Evolutionary conservation across 805 yeast species (phyloP).

Genomic region (Kodamaea kakaduensis): DNA sequence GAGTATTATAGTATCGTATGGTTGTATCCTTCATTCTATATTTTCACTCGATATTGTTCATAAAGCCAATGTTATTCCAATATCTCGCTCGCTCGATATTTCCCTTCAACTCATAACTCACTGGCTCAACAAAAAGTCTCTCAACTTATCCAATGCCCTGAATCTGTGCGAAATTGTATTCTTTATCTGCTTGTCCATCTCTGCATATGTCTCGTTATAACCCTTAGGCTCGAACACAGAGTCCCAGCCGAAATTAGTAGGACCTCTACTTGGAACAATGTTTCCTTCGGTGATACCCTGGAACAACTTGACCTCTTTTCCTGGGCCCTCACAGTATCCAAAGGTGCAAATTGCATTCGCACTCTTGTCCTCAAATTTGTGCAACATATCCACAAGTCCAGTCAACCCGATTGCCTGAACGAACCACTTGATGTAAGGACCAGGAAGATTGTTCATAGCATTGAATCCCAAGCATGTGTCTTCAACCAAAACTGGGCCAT

Average conservation of each 20-base stretch:
- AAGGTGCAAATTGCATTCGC: constrained; percentile 91
- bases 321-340: constrained; percentile 86
- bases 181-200: constrained; percentile 73
- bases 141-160: constrained; percentile 73
- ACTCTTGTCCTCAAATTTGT: constrained; percentile 74
- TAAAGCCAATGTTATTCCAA: no score
- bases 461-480: constrained; percentile 87
- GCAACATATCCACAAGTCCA: constrained; percentile 73
- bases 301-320: constrained; percentile 64
- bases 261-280: constrained; percentile 78
- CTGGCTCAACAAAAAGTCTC: constrained; percentile 42
- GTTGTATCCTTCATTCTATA: no score
- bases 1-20: no score
- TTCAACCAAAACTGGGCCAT: constrained; percentile 88
- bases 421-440: constrained; percentile 95
- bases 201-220: constrained; percentile 69
- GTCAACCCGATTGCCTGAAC: constrained; percentile 67
- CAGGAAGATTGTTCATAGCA: constrained; percentile 81
- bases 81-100: no score
- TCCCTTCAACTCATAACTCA: no score
- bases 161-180: constrained; percentile 85
- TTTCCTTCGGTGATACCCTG: constrained; percentile 81
- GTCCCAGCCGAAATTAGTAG: constrained; percentile 90
- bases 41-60: no score
- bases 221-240: constrained; percentile 84